phyloP scores from a whole-genome alignment of 345 rosid species.

The Populus pruinosa region DNA sequence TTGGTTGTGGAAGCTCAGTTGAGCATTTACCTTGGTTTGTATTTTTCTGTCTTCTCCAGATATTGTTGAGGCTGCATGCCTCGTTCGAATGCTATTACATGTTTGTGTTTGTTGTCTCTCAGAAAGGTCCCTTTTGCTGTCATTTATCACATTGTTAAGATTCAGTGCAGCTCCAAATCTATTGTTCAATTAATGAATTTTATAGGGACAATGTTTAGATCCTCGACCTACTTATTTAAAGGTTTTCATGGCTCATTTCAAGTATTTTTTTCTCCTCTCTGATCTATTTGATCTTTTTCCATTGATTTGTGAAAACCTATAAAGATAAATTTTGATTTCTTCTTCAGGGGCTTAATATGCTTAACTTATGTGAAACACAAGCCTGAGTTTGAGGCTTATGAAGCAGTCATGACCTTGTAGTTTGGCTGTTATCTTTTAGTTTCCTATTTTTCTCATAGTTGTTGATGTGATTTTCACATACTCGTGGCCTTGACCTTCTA shows the following conservation, averaged over 20 bases:
- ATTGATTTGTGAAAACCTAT: not conserved
- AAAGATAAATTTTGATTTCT: not conserved
- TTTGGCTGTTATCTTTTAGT: not conserved
- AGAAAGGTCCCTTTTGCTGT: not conserved
- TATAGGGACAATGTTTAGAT: not conserved
- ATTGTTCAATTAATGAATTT: not conserved
- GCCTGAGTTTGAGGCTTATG: not conserved
- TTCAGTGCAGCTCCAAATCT: not conserved
- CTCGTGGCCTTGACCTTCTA: not conserved
- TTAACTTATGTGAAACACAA: not conserved
- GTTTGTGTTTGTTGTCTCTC: no score
- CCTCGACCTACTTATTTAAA: not conserved
- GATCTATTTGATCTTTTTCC: not conserved
- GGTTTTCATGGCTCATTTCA: not conserved
- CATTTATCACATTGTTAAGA: not conserved
- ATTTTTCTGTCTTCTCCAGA: no score
- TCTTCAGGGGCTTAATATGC: not conserved
- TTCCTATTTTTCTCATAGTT: not conserved
- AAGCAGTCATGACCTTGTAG: not conserved
- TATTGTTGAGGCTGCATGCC: no score
- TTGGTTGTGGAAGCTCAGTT: no score
- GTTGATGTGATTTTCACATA: not conserved
- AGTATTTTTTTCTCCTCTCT: not conserved
- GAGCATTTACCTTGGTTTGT: no score
- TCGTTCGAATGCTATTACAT: no score